Base-by-base conservation (phyloP, 2,329 filamentous ascomycete species). In the Fusarium proliferatum region DNA sequence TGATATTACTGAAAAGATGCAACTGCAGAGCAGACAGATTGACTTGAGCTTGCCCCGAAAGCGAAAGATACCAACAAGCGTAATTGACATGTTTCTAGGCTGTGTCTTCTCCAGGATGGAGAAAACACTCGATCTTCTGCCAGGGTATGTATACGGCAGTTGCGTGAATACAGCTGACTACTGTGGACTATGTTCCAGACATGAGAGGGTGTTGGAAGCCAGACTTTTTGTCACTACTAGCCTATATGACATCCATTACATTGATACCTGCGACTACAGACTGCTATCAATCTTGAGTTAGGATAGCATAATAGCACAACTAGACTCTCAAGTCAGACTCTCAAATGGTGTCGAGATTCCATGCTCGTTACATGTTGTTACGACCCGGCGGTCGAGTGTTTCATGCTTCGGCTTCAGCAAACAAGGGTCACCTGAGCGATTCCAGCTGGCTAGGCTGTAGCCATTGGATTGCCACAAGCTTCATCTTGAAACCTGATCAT, bases 401-500 rank as follows among this genome's bases (percentile, higher is more conserved):
- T 52, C 42, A 62, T 62, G 41, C 42, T 62, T 58, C 61, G 49
- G 61, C 51, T 66, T 42, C 45, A 59, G 36, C 33, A 59, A 62
- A 33, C 67, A 71, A 43, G 68, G 61, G 61, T 58, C 36, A 34
- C 34, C 38, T n/a, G 19, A 23, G 56, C 46, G 23, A 55, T 70
- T 70, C 67, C 61, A 58, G 48, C 48, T 52, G n/a, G 17, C 48
- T 58, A 45, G 56, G 42, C 21, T 52, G 55, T 51, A 26, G 43
- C 42, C 34, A 42, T 34, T 30, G 28, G 51, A 64, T 67, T 36
- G 53, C 43, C 42, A 52, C 62, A 62, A 64, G 48, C 49, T 67
- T 51, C 60, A 61, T 75, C 64, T 69, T 46, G 55, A 56, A 56
- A 53, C 48, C 56, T 45, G 21, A 46, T 16, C 34, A 61, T 48